These are phyloP conservation scores for Symbiodinium pilosum DNA, from an alignment of 73 alveolate species.

Conservation along the genomic window DNA sequence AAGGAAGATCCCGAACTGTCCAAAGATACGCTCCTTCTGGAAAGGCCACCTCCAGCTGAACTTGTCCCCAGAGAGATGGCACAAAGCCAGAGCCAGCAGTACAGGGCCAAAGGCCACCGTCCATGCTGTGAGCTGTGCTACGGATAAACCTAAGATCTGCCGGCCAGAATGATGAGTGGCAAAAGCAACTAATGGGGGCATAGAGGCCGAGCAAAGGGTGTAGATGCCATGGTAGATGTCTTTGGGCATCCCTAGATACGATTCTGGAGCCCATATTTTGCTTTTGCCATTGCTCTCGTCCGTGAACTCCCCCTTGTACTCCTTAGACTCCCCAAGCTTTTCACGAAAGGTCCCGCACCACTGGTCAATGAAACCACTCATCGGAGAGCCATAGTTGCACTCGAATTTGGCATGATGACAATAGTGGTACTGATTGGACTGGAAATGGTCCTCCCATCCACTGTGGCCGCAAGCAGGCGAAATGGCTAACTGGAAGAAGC, in stretches of 20 bases:
- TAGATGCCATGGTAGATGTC: conserved; percentile 19
- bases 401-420: neutral
- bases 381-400: conserved; percentile 28
- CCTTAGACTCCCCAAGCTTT: conserved; percentile 9
- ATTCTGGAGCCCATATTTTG: neutral
- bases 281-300: neutral
- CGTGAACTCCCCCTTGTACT: conserved; percentile 15
- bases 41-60: conserved; percentile 27
- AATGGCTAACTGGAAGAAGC: neutral
- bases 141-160: neutral
- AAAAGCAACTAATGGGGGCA: neutral
- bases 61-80: conserved; percentile 21
- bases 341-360: conserved; percentile 33
- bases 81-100: neutral
- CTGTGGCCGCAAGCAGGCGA: conserved; percentile 12
- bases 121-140: neutral
- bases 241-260: neutral
- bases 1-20: conserved; percentile 12
- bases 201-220: neutral
- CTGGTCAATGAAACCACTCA: neutral
- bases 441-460: conserved; percentile 22
- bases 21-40: conserved; percentile 23
- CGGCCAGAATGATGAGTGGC: neutral
- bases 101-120: conserved; percentile 19
- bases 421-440: conserved; percentile 34